Evolutionary conservation across 768 basidiomycete genomes (phyloP).

Genomic region (Rhizopogon roseolus): DNA sequence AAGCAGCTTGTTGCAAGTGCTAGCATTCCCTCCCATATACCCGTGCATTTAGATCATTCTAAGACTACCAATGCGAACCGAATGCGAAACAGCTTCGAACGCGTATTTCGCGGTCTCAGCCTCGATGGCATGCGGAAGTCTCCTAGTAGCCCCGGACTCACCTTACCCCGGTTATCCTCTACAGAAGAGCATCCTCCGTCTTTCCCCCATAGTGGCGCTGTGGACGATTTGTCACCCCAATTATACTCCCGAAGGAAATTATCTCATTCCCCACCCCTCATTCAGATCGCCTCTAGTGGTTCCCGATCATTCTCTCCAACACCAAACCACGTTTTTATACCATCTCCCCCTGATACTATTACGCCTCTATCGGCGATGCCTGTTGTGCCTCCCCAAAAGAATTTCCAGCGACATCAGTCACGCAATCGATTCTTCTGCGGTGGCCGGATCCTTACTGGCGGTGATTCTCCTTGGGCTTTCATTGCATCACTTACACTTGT

Average conservation of each 20-base stretch:
- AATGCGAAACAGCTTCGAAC: slow-evolving; percentile 59
- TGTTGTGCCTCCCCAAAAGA: slow-evolving; percentile 33
- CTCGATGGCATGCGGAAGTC: slow-evolving; percentile 44
- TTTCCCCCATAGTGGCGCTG: neutral
- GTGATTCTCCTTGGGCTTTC: slow-evolving; percentile 84
- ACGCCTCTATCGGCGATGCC: slow-evolving; percentile 33
- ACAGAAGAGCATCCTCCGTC: slow-evolving; percentile 6
- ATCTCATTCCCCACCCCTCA: slow-evolving; percentile 15
- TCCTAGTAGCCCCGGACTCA: slow-evolving; percentile 8
- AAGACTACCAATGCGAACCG: slow-evolving; percentile 16
- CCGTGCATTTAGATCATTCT: slow-evolving; percentile 8
- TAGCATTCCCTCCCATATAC: slow-evolving; percentile 18
- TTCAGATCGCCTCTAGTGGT: slow-evolving; percentile 19
- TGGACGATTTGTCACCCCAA: slow-evolving; percentile 8
- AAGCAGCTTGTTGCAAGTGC: neutral
- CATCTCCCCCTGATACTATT: slow-evolving; percentile 23
- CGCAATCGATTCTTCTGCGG: slow-evolving; percentile 71
- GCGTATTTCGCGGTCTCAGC: slow-evolving; percentile 48
- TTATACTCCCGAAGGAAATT: slow-evolving; percentile 10
- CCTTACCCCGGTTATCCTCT: slow-evolving; percentile 10
- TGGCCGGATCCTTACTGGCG: slow-evolving; percentile 76
- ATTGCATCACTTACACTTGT: slow-evolving; percentile 56
- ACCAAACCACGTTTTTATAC: slow-evolving; percentile 22
- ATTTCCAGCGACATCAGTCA: slow-evolving; percentile 64
- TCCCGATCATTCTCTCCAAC: slow-evolving; percentile 21